phyloP scores from a whole-genome alignment of 257 asterid species.

The Ajuga chamaepitys region DNA sequence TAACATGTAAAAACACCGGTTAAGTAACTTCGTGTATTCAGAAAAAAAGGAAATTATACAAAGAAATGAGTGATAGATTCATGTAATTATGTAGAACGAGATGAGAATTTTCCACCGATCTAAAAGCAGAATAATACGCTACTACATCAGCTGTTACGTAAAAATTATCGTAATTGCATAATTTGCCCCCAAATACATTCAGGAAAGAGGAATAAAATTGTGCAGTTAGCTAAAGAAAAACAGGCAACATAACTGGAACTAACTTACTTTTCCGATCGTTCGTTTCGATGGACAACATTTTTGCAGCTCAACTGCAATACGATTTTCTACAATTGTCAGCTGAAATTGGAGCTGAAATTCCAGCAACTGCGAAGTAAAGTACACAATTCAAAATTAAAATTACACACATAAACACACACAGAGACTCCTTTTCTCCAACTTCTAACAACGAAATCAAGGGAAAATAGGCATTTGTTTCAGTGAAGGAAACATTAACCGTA shows the following conservation, averaged over 20 bases:
- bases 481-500: neutral
- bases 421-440: neutral
- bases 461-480: neutral
- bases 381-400: neutral
- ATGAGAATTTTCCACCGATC: neutral
- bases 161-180: no score
- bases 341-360: constrained; percentile 6
- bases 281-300: constrained; percentile 75
- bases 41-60: neutral
- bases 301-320: constrained; percentile 24
- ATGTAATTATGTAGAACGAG: neutral
- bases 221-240: neutral
- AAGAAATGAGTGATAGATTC: neutral
- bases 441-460: neutral
- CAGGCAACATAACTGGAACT: neutral
- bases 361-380: neutral
- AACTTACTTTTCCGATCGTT: constrained; percentile 66
- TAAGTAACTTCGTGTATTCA: no score
- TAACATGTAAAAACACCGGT: neutral
- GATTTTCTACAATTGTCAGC: neutral
- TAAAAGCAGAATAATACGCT: no score
- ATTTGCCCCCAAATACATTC: neutral
- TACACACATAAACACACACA: neutral
- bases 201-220: neutral
- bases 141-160: no score